Conservation (phyloP, 108 stramenopile genomes). For the Seminavis robusta region DNA sequence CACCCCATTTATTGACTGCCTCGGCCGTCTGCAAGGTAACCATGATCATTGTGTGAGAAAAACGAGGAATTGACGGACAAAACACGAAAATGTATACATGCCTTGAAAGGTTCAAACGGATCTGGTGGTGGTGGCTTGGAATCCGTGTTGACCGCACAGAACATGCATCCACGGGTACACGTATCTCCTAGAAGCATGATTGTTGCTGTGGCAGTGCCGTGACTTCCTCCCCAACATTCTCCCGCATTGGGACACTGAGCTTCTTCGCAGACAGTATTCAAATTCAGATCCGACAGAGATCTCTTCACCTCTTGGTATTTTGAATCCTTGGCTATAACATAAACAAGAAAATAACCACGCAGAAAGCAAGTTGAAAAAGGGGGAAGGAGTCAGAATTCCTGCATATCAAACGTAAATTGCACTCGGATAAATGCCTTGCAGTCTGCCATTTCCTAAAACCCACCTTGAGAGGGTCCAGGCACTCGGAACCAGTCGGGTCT, state of each 20-base stretch:
- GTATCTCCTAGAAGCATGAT: conserved; percentile 99
- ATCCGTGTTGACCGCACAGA: conserved; percentile 96
- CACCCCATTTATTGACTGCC: conserved; percentile 93
- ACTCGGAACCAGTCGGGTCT: conserved; percentile 73
- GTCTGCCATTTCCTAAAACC: conserved; percentile 1
- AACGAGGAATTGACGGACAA: background rate
- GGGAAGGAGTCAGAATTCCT: background rate
- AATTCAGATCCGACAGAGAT: too few species aligned
- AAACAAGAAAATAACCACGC: background rate
- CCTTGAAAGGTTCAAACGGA: conserved; percentile 95
- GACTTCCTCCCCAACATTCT: conserved; percentile 96
- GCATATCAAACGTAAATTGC: background rate
- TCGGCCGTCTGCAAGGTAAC: conserved; percentile 56
- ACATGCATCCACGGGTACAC: conserved; percentile 97
- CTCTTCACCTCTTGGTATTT: conserved; percentile 74
- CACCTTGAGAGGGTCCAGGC: conserved; percentile 56
- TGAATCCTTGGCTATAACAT: conserved; percentile 35
- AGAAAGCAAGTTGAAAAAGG: background rate
- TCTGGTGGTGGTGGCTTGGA: conserved; percentile 90
- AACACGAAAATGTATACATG: conserved; percentile 5
- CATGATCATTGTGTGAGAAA: background rate
- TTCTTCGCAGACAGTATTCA: conserved; percentile 94
- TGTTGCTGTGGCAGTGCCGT: conserved; percentile 86
- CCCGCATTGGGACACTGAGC: conserved; percentile 99
- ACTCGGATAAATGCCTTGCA: background rate